Conservation (phyloP, 2,329 filamentous ascomycete species). For the Aspergillus caelatus region DNA sequence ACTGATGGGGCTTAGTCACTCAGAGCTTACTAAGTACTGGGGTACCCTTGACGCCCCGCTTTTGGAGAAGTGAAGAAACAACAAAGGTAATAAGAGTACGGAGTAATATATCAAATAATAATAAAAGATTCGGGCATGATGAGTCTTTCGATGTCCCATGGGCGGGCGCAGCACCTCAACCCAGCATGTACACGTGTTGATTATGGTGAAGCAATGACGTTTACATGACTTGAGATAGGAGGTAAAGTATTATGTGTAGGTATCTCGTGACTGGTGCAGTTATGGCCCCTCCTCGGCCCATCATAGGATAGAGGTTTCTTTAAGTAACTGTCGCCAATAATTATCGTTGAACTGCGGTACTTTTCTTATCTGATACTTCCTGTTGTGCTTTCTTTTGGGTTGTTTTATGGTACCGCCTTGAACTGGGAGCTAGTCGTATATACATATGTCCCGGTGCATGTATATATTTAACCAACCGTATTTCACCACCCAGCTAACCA, state of each 20-base stretch:
- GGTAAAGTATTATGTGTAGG: neutral
- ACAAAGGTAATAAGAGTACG: neutral
- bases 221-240: neutral
- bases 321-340: neutral
- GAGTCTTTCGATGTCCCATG: neutral
- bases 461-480: neutral
- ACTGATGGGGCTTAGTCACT: no score
- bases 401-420: neutral
- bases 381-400: neutral
- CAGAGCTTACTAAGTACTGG: neutral
- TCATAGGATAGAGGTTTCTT: neutral
- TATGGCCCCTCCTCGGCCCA: neutral
- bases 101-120: no score
- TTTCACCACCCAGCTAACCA: neutral
- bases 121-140: neutral
- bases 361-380: neutral
- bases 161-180: neutral
- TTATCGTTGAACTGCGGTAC: neutral
- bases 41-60: neutral
- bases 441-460: neutral
- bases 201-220: neutral
- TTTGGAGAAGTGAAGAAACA: neutral
- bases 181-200: neutral
- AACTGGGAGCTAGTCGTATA: neutral
- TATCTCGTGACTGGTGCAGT: neutral